phyloP scores from a whole-genome alignment of 768 basidiomycete genomes.

The Russula compacta region DNA sequence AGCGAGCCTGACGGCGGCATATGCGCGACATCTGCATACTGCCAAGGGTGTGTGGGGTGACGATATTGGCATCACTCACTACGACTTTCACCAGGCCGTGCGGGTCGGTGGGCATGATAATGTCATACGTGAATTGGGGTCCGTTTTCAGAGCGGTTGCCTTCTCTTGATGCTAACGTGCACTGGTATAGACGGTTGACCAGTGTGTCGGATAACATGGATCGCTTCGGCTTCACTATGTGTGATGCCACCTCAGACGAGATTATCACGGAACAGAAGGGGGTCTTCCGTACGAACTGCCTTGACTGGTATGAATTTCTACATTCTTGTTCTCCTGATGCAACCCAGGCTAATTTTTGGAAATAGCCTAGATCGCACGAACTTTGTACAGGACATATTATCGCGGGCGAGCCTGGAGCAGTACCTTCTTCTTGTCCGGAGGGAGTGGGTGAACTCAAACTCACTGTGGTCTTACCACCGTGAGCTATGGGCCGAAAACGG shows the following conservation, averaged over 20 bases:
- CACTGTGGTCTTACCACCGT: constrained; percentile 80
- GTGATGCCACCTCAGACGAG: constrained; percentile 54
- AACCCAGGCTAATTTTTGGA: background rate
- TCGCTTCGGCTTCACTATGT: constrained; percentile 79
- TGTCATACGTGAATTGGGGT: constrained; percentile 68
- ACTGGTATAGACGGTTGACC: constrained; percentile 44
- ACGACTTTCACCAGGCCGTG: constrained; percentile 89
- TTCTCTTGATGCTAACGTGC: background rate
- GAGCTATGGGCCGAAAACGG: constrained; percentile 98
- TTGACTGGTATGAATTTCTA: constrained; percentile 62
- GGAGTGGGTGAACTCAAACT: constrained; percentile 59
- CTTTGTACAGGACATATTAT: constrained; percentile 92
- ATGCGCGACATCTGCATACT: constrained; percentile 67
- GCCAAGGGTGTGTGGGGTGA: constrained; percentile 56
- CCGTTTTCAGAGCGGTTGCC: background rate
- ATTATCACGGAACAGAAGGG: constrained; percentile 85
- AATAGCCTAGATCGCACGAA: constrained; percentile 90
- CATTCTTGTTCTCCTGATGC: background rate
- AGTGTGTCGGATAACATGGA: constrained; percentile 57
- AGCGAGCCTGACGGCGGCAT: constrained; percentile 70
- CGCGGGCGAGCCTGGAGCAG: constrained; percentile 68
- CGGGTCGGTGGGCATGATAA: constrained; percentile 79
- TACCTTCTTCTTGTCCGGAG: constrained; percentile 73
- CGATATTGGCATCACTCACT: constrained; percentile 72
- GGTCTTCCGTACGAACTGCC: constrained; percentile 88